Percentiles rank a stretch among this genome's conserved stretches.
These are phyloP conservation scores for Cerioporus squamosus DNA, from an alignment of 1,284 basidiomycete species.

Conservation along the genomic window DNA sequence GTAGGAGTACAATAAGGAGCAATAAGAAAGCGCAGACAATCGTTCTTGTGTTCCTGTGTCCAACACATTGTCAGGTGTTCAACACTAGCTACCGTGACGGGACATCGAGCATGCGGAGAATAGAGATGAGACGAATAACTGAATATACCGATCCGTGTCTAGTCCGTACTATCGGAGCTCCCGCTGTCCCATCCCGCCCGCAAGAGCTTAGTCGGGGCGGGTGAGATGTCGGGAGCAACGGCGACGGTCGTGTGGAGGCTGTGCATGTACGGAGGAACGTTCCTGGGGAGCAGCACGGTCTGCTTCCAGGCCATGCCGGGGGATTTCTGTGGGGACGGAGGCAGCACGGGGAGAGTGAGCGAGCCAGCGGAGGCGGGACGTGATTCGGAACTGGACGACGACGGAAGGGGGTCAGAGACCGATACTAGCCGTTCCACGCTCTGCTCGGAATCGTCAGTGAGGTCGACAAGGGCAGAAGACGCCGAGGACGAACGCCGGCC, in stretches of 20 bases:
- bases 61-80: constrained; percentile 25
- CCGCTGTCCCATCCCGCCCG: constrained; percentile 61
- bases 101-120: neutral
- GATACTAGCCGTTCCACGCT: constrained; percentile 33
- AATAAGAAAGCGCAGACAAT: constrained; percentile 28
- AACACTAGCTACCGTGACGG: constrained; percentile 7
- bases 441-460: constrained; percentile 33
- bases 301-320: constrained; percentile 46
- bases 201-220: constrained; percentile 52
- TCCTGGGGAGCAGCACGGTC: constrained; percentile 38
- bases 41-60: constrained; percentile 20
- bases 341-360: constrained; percentile 3
- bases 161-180: constrained; percentile 47
- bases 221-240: constrained; percentile 41
- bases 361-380: constrained; percentile 19
- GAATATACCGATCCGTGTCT: neutral
- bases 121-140: neutral
- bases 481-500: constrained; percentile 24
- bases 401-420: constrained; percentile 15
- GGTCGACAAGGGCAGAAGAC: constrained; percentile 22
- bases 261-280: constrained; percentile 35
- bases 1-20: constrained; percentile 32
- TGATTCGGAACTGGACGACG: constrained; percentile 13
- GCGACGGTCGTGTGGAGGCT: constrained; percentile 42
- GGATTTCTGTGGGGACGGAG: constrained; percentile 23